Evolutionary conservation across 441 rosid species (phyloP).

Genomic region (Syzygium malaccense): DNA sequence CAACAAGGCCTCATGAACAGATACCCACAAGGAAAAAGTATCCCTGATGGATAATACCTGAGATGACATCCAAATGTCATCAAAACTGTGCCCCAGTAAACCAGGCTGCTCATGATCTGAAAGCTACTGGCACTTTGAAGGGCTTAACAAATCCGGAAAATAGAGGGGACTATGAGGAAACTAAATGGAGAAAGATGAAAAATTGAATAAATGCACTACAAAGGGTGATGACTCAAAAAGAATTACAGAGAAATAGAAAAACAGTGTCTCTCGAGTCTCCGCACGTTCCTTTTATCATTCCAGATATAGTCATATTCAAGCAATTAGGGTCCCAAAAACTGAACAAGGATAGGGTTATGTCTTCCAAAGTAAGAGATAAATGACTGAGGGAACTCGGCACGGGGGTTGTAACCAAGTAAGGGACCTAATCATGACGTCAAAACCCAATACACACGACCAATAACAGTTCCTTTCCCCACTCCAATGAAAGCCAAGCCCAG

Average conservation of each 20-base stretch:
- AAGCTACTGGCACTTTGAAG: background rate
- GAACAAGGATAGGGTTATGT: background rate
- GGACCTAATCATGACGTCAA: background rate
- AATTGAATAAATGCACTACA: background rate
- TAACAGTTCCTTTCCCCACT: background rate
- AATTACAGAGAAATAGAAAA: background rate
- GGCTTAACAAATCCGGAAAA: background rate
- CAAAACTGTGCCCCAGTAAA: background rate
- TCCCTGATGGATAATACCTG: background rate
- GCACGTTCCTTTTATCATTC: background rate
- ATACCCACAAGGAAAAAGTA: background rate
- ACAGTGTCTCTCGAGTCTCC: background rate
- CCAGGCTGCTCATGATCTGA: background rate
- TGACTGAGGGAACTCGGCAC: background rate
- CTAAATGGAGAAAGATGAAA: background rate
- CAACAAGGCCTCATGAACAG: background rate
- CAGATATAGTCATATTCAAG: background rate
- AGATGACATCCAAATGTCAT: background rate
- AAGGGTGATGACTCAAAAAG: background rate
- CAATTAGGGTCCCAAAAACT: background rate
- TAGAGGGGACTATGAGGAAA: background rate
- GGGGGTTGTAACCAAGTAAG: background rate
- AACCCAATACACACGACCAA: background rate
- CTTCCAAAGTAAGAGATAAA: background rate
- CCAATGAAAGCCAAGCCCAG: background rate